Evolutionary conservation across 1,284 basidiomycete genomes (phyloP).

Genomic region (Sphaerobolus stellatus): DNA sequence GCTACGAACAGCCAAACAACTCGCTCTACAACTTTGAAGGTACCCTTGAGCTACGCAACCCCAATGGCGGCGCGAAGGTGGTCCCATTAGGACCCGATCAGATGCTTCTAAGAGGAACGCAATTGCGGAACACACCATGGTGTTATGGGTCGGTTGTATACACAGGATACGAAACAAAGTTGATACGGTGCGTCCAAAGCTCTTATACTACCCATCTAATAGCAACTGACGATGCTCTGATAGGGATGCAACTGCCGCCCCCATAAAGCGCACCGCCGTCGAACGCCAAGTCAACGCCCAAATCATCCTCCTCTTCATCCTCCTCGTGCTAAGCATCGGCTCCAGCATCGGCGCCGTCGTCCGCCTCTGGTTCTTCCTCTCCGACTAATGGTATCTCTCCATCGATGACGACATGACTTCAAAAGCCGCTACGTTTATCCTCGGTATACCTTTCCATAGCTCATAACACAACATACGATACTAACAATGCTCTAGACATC

Average conservation of each 20-base stretch:
- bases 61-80: conserved; percentile 2
- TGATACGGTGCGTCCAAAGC: conserved; percentile 76
- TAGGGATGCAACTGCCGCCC: conserved; percentile 31
- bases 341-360: conserved; percentile 93
- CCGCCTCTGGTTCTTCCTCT: conserved; percentile 81
- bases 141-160: conserved; percentile 93
- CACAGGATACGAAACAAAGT: conserved; percentile 97
- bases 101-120: conserved; percentile 90
- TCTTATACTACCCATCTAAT: neutral
- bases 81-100: conserved; percentile 96
- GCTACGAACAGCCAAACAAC: conserved; percentile 97
- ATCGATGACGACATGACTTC: conserved; percentile 33
- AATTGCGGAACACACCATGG: conserved; percentile 96
- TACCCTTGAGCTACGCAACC: conserved; percentile 38
- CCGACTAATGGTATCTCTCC: conserved; percentile 80
- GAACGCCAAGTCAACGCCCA: conserved; percentile 96
- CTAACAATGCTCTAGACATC: no score
- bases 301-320: conserved; percentile 93
- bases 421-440: conserved; percentile 20
- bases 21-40: conserved; percentile 95
- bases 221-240: no score
- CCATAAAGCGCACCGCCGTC: conserved; percentile 95
- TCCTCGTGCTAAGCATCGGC: conserved; percentile 85
- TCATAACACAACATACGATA: no score
- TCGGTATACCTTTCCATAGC: no score